Conservation (phyloP, 1,139 yeast genomes). For the Candida sp. region DNA sequence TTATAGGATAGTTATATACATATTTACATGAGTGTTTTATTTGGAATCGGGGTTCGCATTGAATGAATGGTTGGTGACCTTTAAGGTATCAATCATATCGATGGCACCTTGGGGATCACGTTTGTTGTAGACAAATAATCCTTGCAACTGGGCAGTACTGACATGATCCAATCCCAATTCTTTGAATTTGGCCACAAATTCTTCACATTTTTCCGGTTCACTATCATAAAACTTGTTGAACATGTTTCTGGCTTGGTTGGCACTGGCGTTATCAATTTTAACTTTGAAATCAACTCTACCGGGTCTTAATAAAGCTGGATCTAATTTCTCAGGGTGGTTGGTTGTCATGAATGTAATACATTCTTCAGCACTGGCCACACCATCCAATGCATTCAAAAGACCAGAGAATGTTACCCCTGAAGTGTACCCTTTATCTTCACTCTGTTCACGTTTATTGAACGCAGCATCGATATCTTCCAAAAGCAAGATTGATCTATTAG, state of each 20-base stretch:
- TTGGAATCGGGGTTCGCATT: neutral
- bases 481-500: slow-evolving; percentile 79
- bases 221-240: slow-evolving; percentile 82
- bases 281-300: slow-evolving; percentile 91
- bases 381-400: slow-evolving; percentile 88
- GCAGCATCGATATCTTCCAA: slow-evolving; percentile 97
- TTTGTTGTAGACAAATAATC: slow-evolving; percentile 90
- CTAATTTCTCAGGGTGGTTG: slow-evolving; percentile 91
- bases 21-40: neutral
- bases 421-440: slow-evolving; percentile 67
- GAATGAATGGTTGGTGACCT: slow-evolving; percentile 27
- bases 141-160: slow-evolving; percentile 95
- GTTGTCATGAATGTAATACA: slow-evolving; percentile 97
- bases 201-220: slow-evolving; percentile 55
- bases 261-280: slow-evolving; percentile 80
- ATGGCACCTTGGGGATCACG: slow-evolving; percentile 78
- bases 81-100: slow-evolving; percentile 51
- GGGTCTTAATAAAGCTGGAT: slow-evolving; percentile 84
- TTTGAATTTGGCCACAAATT: slow-evolving; percentile 54
- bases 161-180: slow-evolving; percentile 53
- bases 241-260: slow-evolving; percentile 77
- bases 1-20: neutral
- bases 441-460: slow-evolving; percentile 76
- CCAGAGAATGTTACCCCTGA: slow-evolving; percentile 97
- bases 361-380: slow-evolving; percentile 98